Conservation (phyloP, 2,329 filamentous ascomycete genomes). For the Colletotrichum destructivum region DNA sequence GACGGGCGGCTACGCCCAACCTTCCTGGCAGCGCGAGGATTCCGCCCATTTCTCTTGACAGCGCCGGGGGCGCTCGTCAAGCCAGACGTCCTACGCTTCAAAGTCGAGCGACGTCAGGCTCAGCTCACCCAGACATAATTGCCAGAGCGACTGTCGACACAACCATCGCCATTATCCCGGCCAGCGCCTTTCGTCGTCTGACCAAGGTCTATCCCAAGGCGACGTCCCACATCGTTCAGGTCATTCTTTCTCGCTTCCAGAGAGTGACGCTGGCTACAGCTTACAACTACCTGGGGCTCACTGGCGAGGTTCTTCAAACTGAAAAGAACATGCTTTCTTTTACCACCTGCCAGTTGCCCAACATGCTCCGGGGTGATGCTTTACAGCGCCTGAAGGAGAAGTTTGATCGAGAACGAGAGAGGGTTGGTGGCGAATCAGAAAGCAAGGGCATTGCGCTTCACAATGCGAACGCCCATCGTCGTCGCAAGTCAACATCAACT, state of each 20-base stretch:
- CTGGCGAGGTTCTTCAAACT: conserved; percentile 90
- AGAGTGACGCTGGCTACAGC: conserved; percentile 95
- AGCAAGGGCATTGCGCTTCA: conserved; percentile 96
- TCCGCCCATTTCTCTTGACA: conserved; percentile 78
- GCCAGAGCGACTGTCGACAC: conserved; percentile 97
- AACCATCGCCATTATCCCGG: conserved; percentile 97
- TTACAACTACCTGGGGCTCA: conserved; percentile 93
- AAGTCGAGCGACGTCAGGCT: conserved; percentile 72
- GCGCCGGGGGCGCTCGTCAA: conserved; percentile 23
- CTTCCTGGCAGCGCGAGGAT: conserved; percentile 64
- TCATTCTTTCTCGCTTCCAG: conserved; percentile 94
- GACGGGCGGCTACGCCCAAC: conserved; percentile 28
- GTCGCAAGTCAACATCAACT: conserved; percentile 80
- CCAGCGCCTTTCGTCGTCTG: conserved; percentile 92
- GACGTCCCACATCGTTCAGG: conserved; percentile 96
- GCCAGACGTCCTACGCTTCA: conserved; percentile 56
- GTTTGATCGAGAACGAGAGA: conserved; percentile 87
- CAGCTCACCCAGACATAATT: conserved; percentile 96
- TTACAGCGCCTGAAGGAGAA: conserved; percentile 92
- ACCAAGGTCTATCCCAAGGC: conserved; percentile 97
- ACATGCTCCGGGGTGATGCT: conserved; percentile 87
- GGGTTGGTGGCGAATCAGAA: conserved; percentile 84
- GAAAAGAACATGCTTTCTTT: conserved; percentile 96
- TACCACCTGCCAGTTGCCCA: conserved; percentile 91
- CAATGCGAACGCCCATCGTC: conserved; percentile 77